Base-by-base conservation (phyloP, 805 yeast species). In the Cyberlindnera mississippiensis region DNA sequence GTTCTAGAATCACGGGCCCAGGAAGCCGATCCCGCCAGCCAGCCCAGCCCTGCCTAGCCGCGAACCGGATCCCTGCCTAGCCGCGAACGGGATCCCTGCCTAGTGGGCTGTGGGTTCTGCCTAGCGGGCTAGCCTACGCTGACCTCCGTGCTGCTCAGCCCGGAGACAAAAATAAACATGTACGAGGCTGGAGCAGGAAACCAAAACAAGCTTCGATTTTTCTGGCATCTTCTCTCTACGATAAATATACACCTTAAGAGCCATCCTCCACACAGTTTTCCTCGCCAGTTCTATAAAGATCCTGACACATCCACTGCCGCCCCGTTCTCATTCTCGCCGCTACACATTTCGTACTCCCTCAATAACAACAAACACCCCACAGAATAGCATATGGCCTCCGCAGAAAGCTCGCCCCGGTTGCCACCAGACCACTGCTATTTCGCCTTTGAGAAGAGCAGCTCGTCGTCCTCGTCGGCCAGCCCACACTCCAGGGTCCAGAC, bases 381-480 rank as follows among this genome's bases (percentile, higher is more conserved):
- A 31, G 18, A n/a, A 14, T 6, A 12, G 12, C 29, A 28, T 27
- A 45, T 45, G 49, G 40, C 46, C 13, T 45, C 49, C 17, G 37
- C 49, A 6, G 42, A 41, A 39, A 38, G 45, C 11, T 45, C 49
- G 19, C 45, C 48, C 6, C 18, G 41, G 10, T 34, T 31, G 16
- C 40, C 35, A 5, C 30, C 39, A 14, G 38, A 37, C n/a, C 34
- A 28, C 30, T 18, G 38, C 32, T 45, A 45, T 35, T 45, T 45
- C 26, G 40, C 28, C 45, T 41, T 45, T 14, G 42, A 40, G 26
- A 28, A 34, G 42, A 40, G 38, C 30, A 22, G 28, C 34, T 28
- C 37, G 18, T 20, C 39, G 4, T 31, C 40, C 11, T 28, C 28
- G 18, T 28, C 29, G 11, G 28, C 35, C 11, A 14, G 29, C 8